Conservation (phyloP, 2,329 filamentous ascomycete species). For the Claviceps sp. region DNA sequence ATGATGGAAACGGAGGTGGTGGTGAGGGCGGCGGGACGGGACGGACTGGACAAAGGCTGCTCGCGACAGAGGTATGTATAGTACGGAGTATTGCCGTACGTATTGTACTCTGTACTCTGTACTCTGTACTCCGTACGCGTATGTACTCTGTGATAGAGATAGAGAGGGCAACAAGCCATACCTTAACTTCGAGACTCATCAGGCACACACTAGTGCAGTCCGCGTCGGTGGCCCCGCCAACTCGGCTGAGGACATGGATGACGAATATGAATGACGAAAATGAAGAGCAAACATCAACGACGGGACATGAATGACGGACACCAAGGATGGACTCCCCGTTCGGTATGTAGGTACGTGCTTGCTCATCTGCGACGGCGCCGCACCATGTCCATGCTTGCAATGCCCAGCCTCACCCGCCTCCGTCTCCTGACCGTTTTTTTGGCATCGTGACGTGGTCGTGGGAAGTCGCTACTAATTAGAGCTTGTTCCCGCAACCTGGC, state of each 20-base stretch:
- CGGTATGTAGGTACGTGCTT: not conserved
- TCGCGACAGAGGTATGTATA: too few species aligned
- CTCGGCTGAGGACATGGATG: too few species aligned
- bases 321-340: not conserved
- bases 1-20: not conserved
- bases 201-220: conserved; percentile 1
- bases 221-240: not conserved
- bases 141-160: not conserved
- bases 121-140: not conserved
- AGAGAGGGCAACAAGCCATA: not conserved
- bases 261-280: not conserved
- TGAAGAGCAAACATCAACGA: not conserved
- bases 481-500: not conserved
- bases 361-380: not conserved
- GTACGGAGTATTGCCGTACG: too few species aligned
- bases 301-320: not conserved
- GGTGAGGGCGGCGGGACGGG: conserved; percentile 3
- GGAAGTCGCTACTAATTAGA: not conserved
- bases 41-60: not conserved
- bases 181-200: not conserved
- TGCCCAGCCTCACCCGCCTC: not conserved
- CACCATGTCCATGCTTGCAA: not conserved
- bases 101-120: too few species aligned
- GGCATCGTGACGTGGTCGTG: not conserved
- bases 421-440: not conserved